Base-by-base conservation (phyloP, 202 grass and related monocot species). In the Brachypodium distachyon region DNA sequence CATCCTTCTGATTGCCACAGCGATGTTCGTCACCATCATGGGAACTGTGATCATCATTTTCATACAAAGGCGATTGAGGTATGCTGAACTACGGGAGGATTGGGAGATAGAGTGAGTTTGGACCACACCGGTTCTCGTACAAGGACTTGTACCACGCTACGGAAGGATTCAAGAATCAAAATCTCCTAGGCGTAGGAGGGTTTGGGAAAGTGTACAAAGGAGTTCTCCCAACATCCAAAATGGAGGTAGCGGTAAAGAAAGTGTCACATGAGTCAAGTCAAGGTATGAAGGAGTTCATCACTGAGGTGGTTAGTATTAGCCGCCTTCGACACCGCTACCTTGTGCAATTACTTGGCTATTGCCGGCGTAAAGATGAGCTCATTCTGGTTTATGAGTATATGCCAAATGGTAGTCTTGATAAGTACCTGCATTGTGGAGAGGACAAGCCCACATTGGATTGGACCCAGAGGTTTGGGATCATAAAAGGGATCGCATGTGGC, bases 81-180 rank as follows among this genome's bases (percentile, higher is more conserved):
- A 77, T 12, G 61, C 12, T 2, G 58, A 77, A 0, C 10, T 77
- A 19, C 61, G 29, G 0, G 74, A 77, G 25, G 74, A 84, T 53
- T 89, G 87, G 87, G 87, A 89, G n/a, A 2, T 73, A 0, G 87
- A 89, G 58, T 89, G n/a, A n/a, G n/a, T n/a, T 74, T 1, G 87
- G 82, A 14, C 77, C 87, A 4, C 87, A 89, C 17, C 63, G 87
- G 14, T 89, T n/a, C n/a, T n/a, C n/a, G n/a, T n/a, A n/a, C n/a
- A n/a, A n/a, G n/a, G n/a, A n/a, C n/a, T n/a, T n/a, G 9, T 52
- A 40, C 34, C 12, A 2, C 3, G 76, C 76, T 0, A 79, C 76
- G 0, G 25, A 44, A 21, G 76, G 62, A 1, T 79, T 79, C 7
- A 44, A 44, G 76, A 44, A 32, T 16, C 71, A 58, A 18, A 47